Base-by-base conservation (phyloP, 2,329 filamentous ascomycete genomes). In the Aspergillus nomiae region DNA sequence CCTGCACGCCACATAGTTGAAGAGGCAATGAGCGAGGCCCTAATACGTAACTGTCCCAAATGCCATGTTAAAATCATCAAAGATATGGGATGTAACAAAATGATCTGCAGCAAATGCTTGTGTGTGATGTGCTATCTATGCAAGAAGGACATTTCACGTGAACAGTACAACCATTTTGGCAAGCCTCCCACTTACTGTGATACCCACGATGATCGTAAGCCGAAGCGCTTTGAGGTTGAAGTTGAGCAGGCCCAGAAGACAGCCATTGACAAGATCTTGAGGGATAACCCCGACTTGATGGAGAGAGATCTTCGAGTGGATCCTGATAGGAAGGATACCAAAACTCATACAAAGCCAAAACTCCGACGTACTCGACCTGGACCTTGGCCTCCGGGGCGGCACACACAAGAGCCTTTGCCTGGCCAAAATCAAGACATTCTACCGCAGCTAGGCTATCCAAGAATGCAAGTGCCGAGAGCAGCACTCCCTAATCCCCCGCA, bases 21-120 rank as follows among this genome's bases (percentile, higher is more conserved):
- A 75, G 92, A 96, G 74, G 92, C 92, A 24, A 94, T 94, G 90
- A 92, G 90, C 2, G 84, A 85, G 19, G 92, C 92, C 1, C 71
- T 96, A 68, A 90, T 96, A 59, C 86, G 92, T 24, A 87, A 82
- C 32, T 96, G 92, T 59, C 74, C 82, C 65, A 82, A 81, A 65
- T 89, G 90, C 77, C 81, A 83, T n/a, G 86, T 87, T n/a, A 87
- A 89, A 0, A 95, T 94, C 70, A 85, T 96, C 74, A 96, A 96
- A 73, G 85, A 89, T 41, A 75, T 81, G 36, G 92, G 92, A 3
- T 96, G 92, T 80, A 96, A 96, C 79, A 94, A 94, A 77, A 92
- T 96, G 86, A 84, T 76, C 0, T 96, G 92, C 74, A 81, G 85
- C 0, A 83, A 84, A n/a, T 89, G 86, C 69, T 63, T 70, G 4